Evolutionary conservation across 2,329 filamentous ascomycete species (phyloP).

Genomic region (Calonectria montana): DNA sequence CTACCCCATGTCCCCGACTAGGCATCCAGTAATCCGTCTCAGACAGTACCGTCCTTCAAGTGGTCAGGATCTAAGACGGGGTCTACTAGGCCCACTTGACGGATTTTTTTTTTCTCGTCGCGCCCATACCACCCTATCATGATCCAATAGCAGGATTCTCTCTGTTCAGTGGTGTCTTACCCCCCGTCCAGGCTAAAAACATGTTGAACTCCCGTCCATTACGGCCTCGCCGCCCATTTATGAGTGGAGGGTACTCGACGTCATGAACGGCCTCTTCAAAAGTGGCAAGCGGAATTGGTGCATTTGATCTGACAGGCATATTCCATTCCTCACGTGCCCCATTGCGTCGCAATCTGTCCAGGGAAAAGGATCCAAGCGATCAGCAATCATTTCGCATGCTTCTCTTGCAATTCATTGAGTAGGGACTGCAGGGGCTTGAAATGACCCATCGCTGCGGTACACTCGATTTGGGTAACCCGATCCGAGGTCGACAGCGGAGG

Average conservation of each 20-base stretch:
- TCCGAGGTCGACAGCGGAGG: slow-evolving; percentile 11
- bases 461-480: slow-evolving; percentile 17
- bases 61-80: slow-evolving; percentile 26
- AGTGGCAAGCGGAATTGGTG: neutral
- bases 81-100: slow-evolving; percentile 33
- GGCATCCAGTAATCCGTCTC: slow-evolving; percentile 36
- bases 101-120: slow-evolving; percentile 26
- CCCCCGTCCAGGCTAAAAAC: slow-evolving; percentile 8
- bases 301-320: neutral
- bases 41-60: slow-evolving; percentile 27
- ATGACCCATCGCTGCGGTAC: slow-evolving; percentile 7
- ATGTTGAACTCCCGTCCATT: slow-evolving; percentile 16
- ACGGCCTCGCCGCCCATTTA: slow-evolving; percentile 19
- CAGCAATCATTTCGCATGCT: slow-evolving; percentile 4
- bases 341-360: neutral
- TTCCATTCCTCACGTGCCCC: slow-evolving; percentile 17
- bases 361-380: slow-evolving; percentile 5
- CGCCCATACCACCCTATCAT: neutral
- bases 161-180: neutral
- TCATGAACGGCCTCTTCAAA: slow-evolving; percentile 1
- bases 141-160: slow-evolving; percentile 6
- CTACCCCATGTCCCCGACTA: slow-evolving; percentile 5
- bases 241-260: slow-evolving; percentile 2
- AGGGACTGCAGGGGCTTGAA: neutral
- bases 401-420: neutral